A percentile compares a stretch with the other conserved stretches of the same genome.
Evolutionary conservation across 1,139 yeast species (phyloP).

Genomic region (Diutina pseudorugosa): DNA sequence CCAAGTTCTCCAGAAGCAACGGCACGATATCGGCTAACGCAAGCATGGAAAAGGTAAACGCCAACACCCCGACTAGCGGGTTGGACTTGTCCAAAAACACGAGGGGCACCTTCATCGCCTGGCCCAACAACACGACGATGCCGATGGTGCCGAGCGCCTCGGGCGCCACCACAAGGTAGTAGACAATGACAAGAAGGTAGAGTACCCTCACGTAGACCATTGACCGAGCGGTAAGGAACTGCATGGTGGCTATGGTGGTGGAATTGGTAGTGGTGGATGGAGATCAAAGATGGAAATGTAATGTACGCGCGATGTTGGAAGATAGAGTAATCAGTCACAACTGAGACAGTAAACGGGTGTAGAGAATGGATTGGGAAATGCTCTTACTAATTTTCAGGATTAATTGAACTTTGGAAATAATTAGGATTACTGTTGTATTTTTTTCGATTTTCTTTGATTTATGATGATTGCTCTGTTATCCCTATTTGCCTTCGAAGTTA

Average conservation of each 20-base stretch:
- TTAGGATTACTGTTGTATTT: no score
- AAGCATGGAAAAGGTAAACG: conserved; percentile 29
- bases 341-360: no score
- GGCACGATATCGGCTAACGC: conserved; percentile 49
- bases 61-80: conserved; percentile 41
- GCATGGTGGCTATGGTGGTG: conserved; percentile 25
- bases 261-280: neutral
- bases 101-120: conserved; percentile 43
- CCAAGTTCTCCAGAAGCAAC: conserved; percentile 38
- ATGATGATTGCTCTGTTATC: no score
- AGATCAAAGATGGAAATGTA: no score
- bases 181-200: conserved; percentile 33
- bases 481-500: no score
- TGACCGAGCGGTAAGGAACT: conserved; percentile 40
- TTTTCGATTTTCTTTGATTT: no score
- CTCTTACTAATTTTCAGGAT: no score
- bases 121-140: conserved; percentile 43
- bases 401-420: no score
- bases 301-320: no score
- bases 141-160: conserved; percentile 28
- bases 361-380: no score
- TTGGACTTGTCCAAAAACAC: conserved; percentile 29
- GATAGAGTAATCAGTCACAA: no score
- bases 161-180: conserved; percentile 30
- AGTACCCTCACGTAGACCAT: conserved; percentile 37